Evolutionary conservation across 208 protist genomes (phyloP).

Genomic region (Trypanosoma congolense): DNA sequence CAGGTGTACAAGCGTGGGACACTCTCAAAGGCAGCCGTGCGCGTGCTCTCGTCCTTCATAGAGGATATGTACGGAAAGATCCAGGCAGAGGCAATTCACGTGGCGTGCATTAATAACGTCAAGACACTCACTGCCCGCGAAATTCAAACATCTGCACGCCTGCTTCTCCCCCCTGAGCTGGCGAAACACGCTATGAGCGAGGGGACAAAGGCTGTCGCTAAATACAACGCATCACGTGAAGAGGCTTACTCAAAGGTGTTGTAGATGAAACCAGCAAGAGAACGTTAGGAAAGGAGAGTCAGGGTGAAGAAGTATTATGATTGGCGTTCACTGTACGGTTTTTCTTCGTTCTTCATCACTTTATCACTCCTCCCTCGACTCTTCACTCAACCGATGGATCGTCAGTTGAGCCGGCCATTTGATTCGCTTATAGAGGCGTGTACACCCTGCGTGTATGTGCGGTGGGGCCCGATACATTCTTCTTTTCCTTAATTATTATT

Average conservation of each 20-base stretch:
- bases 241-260: constrained; percentile 64
- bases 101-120: constrained; percentile 97
- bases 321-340: too few relatives aligned
- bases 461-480: too few relatives aligned
- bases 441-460: too few relatives aligned
- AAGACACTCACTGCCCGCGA: constrained; percentile 95
- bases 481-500: too few relatives aligned
- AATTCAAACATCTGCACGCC: constrained; percentile 97
- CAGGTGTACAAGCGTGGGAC: constrained; percentile 97
- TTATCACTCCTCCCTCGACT: too few relatives aligned
- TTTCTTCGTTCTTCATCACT: too few relatives aligned
- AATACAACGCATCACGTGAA: constrained; percentile 87
- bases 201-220: constrained; percentile 98
- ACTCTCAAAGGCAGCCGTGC: constrained; percentile 95
- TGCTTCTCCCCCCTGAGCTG: constrained; percentile 97
- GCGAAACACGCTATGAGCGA: constrained; percentile 99
- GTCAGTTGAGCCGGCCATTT: too few relatives aligned
- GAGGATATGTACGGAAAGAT: constrained; percentile 99
- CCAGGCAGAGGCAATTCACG: constrained; percentile 92
- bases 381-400: too few relatives aligned
- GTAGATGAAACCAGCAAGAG: background rate
- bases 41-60: constrained; percentile 98
- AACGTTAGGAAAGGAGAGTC: too few relatives aligned
- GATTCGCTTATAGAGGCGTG: too few relatives aligned
- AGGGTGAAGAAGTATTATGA: too few relatives aligned